A percentile compares a stretch with the other conserved stretches of the same genome.
phyloP scores from a whole-genome alignment of 495 filamentous ascomycete genomes.

The Paragyromitra xinjiangensis region DNA sequence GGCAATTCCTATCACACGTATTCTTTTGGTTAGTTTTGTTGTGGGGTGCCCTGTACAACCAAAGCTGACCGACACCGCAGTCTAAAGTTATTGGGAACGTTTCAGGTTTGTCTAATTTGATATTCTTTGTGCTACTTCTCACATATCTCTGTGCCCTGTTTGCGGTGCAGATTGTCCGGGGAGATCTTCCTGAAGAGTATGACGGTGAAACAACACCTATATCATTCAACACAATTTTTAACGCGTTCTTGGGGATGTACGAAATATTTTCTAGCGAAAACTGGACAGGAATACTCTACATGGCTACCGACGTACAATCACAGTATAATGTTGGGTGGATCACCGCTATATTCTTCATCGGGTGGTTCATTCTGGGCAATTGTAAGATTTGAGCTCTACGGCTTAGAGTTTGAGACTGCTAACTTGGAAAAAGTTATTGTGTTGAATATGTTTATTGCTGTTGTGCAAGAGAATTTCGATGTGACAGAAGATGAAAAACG shows the following conservation, averaged over 20 bases:
- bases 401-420: background rate
- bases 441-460: constrained; percentile 99
- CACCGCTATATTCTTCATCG: constrained; percentile 86
- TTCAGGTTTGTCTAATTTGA: constrained; percentile 90
- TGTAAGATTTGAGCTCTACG: constrained; percentile 59
- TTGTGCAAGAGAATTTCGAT: constrained; percentile 99
- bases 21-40: constrained; percentile 70
- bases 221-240: constrained; percentile 90
- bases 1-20: constrained; percentile 83
- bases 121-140: constrained; percentile 94
- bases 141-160: constrained; percentile 94
- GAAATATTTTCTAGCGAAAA: constrained; percentile 97
- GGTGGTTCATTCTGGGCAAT: constrained; percentile 94
- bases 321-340: constrained; percentile 82
- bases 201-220: constrained; percentile 68
- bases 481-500: constrained; percentile 99
- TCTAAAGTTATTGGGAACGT: constrained; percentile 85
- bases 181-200: constrained; percentile 75
- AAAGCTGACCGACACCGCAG: constrained; percentile 37
- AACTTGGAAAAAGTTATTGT: constrained; percentile 70
- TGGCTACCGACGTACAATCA: constrained; percentile 73
- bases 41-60: constrained; percentile 4
- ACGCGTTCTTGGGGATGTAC: constrained; percentile 98
- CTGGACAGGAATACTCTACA: constrained; percentile 90
- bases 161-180: constrained; percentile 90